Evolutionary conservation across 2,329 filamentous ascomycete species (phyloP).

Genomic region (Graphilbum fragrans): DNA sequence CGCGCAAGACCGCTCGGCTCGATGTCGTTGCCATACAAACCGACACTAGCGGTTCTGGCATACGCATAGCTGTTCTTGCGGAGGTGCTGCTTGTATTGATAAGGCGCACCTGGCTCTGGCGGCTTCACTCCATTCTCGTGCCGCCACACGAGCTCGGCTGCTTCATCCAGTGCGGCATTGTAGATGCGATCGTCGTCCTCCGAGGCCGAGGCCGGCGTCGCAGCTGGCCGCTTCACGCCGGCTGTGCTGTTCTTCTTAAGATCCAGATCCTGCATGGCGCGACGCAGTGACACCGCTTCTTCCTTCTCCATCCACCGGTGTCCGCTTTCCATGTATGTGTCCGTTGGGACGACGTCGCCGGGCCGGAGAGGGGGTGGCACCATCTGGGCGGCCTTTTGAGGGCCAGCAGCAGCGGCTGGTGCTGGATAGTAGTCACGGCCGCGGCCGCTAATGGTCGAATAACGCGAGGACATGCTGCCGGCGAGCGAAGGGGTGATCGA

Average conservation of each 20-base stretch:
- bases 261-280: slow-evolving; percentile 64
- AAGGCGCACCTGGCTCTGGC: slow-evolving; percentile 50
- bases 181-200: slow-evolving; percentile 54
- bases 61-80: slow-evolving; percentile 61
- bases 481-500: slow-evolving; percentile 25
- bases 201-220: too few relatives aligned
- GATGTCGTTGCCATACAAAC: slow-evolving; percentile 34
- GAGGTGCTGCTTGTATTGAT: slow-evolving; percentile 56
- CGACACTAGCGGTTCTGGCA: slow-evolving; percentile 48
- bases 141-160: slow-evolving; percentile 66
- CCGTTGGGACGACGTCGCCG: slow-evolving; percentile 49
- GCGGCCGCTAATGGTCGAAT: slow-evolving; percentile 30
- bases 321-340: slow-evolving; percentile 61
- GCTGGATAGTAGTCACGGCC: slow-evolving; percentile 42
- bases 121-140: slow-evolving; percentile 50
- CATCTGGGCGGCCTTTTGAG: slow-evolving; percentile 5
- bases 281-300: slow-evolving; percentile 56
- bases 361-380: slow-evolving; percentile 33
- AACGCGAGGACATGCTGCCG: slow-evolving; percentile 36
- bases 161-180: slow-evolving; percentile 61
- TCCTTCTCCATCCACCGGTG: slow-evolving; percentile 73
- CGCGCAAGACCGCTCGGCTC: slow-evolving; percentile 32
- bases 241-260: slow-evolving; percentile 25
- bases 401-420: too few relatives aligned
- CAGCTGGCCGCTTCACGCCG: neutral